Evolutionary conservation across 495 filamentous ascomycete species (phyloP), one percentile per base, ranked within the genome.

Genomic region (Penicillium ochrochloron): DNA sequence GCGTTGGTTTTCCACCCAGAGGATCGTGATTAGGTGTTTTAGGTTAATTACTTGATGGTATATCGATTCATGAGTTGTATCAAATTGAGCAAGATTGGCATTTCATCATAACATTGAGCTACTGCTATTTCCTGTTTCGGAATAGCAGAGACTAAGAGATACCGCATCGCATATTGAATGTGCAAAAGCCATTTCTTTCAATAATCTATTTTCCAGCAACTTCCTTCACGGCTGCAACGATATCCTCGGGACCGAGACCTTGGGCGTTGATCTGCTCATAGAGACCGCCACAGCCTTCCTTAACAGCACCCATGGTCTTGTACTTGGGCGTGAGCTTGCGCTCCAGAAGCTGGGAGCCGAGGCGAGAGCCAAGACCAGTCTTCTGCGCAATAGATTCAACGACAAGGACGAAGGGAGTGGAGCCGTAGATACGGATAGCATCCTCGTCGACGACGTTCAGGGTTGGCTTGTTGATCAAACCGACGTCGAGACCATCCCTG

Each of bases 1-100:
- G 78, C 80, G 7, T 73, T 89, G 70, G 83, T 89, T 5, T 87
- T 87, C 61, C 76, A 84, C 76, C 76, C 78, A 21, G 75, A 83
- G 57, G 78, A 83, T 57, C 68, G 57, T 5, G 78, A 84, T 17
- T 83, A 74, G 54, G 1, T 34, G 9, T 14, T 11, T 17, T 41
- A 3, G 15, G 15, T 17, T 41, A 41, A 41, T 41, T 11, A 17
- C 0, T 17, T 41, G 12, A 17, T 17, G 37, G 15, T 41, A 17
- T 15, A 17, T 3, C 0, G 37, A 17, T 41, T 41, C 3, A 41
- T 48, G 10, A 12, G 21, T 48, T 25, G 19, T 31, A 42, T 15
- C 23, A 42, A 19, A 46, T 48, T 29, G n/a, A 52, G 23, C 6
- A 44, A 56, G 6, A 34, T 56, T 55, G 53, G 21, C 12, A 35